These are phyloP conservation scores for Ambrosiella beaveri DNA, from an alignment of 2,329 filamentous ascomycete species.

Conservation along the genomic window DNA sequence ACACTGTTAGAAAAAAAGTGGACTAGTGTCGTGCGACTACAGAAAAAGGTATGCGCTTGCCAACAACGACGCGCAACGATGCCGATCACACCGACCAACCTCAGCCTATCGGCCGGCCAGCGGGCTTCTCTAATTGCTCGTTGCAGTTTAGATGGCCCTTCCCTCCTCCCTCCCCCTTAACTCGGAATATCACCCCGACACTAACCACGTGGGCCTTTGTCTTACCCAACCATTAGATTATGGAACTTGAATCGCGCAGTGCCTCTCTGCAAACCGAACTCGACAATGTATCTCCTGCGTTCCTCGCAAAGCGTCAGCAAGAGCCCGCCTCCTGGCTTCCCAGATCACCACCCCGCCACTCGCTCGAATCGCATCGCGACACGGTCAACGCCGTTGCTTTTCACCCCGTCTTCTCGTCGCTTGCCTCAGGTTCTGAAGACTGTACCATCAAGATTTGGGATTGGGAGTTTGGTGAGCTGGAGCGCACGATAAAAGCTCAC, in stretches of 20 bases:
- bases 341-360: constrained; percentile 63
- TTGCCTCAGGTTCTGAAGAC: constrained; percentile 83
- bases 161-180: not conserved
- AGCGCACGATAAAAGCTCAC: constrained; percentile 80
- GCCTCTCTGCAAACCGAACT: constrained; percentile 62
- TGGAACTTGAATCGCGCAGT: constrained; percentile 74
- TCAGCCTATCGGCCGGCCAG: too few relatives aligned
- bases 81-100: too few relatives aligned
- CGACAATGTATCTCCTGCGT: constrained; percentile 61
- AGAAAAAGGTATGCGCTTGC: constrained; percentile 59
- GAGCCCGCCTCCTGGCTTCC: constrained; percentile 80
- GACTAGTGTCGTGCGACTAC: constrained; percentile 84
- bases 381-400: constrained; percentile 81
- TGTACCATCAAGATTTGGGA: constrained; percentile 95
- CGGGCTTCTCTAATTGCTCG: not conserved
- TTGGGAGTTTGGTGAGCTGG: constrained; percentile 82
- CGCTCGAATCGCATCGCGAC: constrained; percentile 63
- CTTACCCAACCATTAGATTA: constrained; percentile 43
- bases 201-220: constrained; percentile 4
- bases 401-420: constrained; percentile 76
- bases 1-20: constrained; percentile 93
- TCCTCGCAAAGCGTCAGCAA: constrained; percentile 61
- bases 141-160: not conserved
- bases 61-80: not conserved
- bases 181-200: constrained; percentile 7